Percentiles rank a stretch among this genome's conserved stretches.
phyloP scores from a whole-genome alignment of 2,329 filamentous ascomycete species.

The Diaporthe vexans region DNA sequence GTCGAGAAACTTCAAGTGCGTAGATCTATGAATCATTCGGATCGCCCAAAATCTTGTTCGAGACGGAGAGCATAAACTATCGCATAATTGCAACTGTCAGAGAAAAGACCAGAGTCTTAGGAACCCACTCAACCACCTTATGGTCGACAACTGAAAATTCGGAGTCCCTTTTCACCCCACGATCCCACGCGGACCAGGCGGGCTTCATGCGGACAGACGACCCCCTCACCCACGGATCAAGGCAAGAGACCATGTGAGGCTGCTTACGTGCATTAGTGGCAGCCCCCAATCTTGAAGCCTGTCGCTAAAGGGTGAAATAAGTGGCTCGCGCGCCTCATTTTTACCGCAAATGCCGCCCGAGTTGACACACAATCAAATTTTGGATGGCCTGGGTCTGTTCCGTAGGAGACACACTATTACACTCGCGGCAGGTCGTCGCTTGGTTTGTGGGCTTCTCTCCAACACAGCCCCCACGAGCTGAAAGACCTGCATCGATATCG shows the following conservation, averaged over 20 bases:
- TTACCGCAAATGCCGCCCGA: not conserved
- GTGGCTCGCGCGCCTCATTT: conserved; percentile 21
- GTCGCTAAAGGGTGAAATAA: not conserved
- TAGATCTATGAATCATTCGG: not conserved
- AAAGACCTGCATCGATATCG: not conserved
- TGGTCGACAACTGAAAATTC: not conserved
- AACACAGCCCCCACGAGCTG: conserved; percentile 18
- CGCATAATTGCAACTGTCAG: not conserved
- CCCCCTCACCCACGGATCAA: not conserved
- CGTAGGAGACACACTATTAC: not conserved
- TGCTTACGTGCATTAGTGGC: conserved; percentile 29
- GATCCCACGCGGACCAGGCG: not conserved
- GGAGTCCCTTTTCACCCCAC: not conserved
- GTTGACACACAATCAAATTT: not conserved
- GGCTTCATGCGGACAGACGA: not conserved
- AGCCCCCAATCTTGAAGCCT: conserved; percentile 1
- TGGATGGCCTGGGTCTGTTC: not conserved
- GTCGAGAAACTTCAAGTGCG: too few species aligned
- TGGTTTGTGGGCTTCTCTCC: not conserved
- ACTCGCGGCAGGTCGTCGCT: not conserved
- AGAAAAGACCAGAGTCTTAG: not conserved
- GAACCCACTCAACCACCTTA: too few species aligned
- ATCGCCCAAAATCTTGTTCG: not conserved
- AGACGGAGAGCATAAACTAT: not conserved
- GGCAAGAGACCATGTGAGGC: not conserved